Evolutionary conservation across 306 rosid species (phyloP).

Genomic region (Carpinus viminea): DNA sequence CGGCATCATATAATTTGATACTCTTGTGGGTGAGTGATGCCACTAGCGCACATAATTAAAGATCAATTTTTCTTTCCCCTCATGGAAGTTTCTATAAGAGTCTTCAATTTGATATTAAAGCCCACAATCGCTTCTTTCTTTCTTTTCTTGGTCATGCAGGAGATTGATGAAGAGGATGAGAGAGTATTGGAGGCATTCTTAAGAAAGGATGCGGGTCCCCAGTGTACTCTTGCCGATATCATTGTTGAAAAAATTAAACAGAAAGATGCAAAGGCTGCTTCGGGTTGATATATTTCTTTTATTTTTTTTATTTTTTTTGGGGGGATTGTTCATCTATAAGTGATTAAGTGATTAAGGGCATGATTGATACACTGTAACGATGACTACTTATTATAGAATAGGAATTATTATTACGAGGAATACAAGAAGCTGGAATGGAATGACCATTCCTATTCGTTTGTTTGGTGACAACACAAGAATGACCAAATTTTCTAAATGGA

Average conservation of each 20-base stretch:
- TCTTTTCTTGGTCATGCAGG: slow-evolving; percentile 11
- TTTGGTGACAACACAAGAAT: too few species aligned
- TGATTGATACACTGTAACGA: too few species aligned
- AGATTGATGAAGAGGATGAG: slow-evolving; percentile 75
- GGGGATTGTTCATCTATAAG: too few species aligned
- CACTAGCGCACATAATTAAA: background rate
- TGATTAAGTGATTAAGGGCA: too few species aligned
- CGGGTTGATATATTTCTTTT: slow-evolving; percentile 44
- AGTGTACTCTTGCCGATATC: slow-evolving; percentile 64
- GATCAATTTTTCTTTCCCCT: background rate
- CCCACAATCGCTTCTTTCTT: too few species aligned
- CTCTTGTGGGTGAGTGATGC: background rate
- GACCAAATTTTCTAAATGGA: too few species aligned
- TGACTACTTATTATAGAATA: too few species aligned
- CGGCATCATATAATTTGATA: background rate
- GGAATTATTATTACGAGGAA: too few species aligned
- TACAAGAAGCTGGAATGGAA: too few species aligned
- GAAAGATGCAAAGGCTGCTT: slow-evolving; percentile 48
- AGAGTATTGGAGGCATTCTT: slow-evolving; percentile 60
- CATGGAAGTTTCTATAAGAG: background rate
- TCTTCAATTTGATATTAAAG: background rate
- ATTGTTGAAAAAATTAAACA: slow-evolving; percentile 72
- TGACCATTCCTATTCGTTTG: too few species aligned
- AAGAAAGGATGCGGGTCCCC: slow-evolving; percentile 42
- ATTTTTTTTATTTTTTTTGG: background rate